Evolutionary conservation across 805 yeast genomes (phyloP), one percentile per base, ranked within the genome.

Genomic region (Hanseniaspora pseudoguilliermondii): DNA sequence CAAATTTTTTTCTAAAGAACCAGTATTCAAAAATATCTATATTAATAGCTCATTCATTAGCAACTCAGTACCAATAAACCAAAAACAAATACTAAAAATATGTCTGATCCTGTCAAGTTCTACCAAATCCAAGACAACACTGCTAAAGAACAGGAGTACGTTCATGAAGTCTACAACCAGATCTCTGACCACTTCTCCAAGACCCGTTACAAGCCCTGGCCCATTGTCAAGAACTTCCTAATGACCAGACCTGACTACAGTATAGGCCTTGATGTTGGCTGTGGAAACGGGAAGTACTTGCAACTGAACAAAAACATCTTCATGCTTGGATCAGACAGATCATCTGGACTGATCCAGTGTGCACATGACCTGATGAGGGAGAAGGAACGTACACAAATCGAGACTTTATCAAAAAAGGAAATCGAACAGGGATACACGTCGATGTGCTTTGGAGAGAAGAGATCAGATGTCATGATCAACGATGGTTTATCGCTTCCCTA

Each of bases 171-270:
- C 11, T 93, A 93, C 71, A 86, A 93, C 65, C 86, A 85, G 58
- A 93, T 93, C 32, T 97, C 98, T 0, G 62, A 82, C 10, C 98
- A 93, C 67, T 93, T 93, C 67, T 90, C 97, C 2, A 84, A 84
- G 61, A 93, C 98, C 0, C 70, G 98, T 49, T 93, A 90, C 70
- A 91, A 73, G 72, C 97, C 97, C 29, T 93, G 98, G 98, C 97
- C 97, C 8, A 81, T 89, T 21, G 98, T 93, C 27, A 86, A 86
- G 52, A 68, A 75, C 58, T 93, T 84, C 64, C 69, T 93, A 47
- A 64, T 62, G 11, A 61, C 68, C 1, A 77, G 79, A 62, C 58
- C 65, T 0, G 70, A 71, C 6, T 84, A 87, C 44, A 70, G 83
- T 1, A 59, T 91, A 0, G 98, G 98, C 1, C 74, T 89, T 32